Evolutionary conservation across 495 filamentous ascomycete genomes (phyloP), one percentile per base, ranked within the genome.

Genomic region (Hypoxylon rickii): DNA sequence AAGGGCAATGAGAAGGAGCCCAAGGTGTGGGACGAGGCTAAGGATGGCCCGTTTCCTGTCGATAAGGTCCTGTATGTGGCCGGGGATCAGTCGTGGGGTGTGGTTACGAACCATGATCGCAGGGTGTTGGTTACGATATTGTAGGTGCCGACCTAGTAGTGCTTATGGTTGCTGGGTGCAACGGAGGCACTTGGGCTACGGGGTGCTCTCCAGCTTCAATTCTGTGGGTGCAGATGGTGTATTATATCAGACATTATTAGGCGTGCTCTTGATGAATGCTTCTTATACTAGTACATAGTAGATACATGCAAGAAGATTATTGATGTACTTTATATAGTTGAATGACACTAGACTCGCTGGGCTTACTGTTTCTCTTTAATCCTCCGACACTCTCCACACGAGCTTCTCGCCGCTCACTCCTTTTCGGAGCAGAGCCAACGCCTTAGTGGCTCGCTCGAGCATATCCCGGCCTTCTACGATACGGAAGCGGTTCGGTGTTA

Each of bases 341-440:
- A n/a, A n/a, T n/a, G n/a, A n/a, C n/a, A n/a, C n/a, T n/a, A n/a
- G n/a, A n/a, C n/a, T n/a, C n/a, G n/a, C n/a, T n/a, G n/a, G n/a
- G n/a, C n/a, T n/a, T n/a, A n/a, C n/a, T n/a, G n/a, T n/a, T n/a
- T n/a, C 19, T 10, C 12, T 48, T 61, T 38, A 62, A 44, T 56
- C 63, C 31, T 74, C 71, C 13, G 65, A 58, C 10, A 82, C 68
- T 26, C 70, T 71, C 79, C 77, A 81, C 8, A 80, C 73, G 15
- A 79, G 59, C 63, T 74, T 77, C 70, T 81, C 76, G 12, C 76
- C 77, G 49, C 73, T 78, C 13, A 72, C 69, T 13, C 71, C 78
- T 38, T 69, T 52, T 20, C 76, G 63, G 17, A 81, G 67, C 15
- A 71, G 24, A 48, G 68, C 58, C 29, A 81, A 63, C 5, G 75